These are phyloP conservation scores for Fusarium oxysporum DNA, from an alignment of 2,329 filamentous ascomycete genomes.

Conservation along the genomic window DNA sequence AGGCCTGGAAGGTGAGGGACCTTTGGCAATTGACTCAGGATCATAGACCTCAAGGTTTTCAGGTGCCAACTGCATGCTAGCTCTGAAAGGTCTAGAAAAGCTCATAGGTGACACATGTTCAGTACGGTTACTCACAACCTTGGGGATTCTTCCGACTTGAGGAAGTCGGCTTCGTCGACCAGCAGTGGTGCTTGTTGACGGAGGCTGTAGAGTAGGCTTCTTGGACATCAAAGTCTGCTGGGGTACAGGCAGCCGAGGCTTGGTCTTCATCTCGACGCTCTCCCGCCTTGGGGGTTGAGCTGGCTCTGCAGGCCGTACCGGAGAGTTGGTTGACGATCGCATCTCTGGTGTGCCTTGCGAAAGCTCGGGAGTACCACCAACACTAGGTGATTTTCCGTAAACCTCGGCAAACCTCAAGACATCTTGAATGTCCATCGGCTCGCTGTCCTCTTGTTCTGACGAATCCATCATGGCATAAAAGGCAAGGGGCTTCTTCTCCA, in stretches of 20 bases:
- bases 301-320: constrained; percentile 13
- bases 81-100: constrained; percentile 84
- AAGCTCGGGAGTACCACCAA: constrained; percentile 27
- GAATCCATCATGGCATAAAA: constrained; percentile 73
- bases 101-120: constrained; percentile 78
- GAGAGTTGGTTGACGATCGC: constrained; percentile 19
- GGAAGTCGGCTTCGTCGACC: constrained; percentile 70
- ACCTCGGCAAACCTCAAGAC: constrained; percentile 63
- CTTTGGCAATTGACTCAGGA: constrained; percentile 59
- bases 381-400: constrained; percentile 43
- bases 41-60: constrained; percentile 47
- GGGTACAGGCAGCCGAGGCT: constrained; percentile 11
- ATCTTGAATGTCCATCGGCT: constrained; percentile 54
- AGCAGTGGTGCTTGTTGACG: constrained; percentile 7
- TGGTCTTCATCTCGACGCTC: constrained; percentile 7
- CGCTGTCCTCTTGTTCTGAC: constrained; percentile 65
- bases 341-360: constrained; percentile 28
- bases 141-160: constrained; percentile 87
- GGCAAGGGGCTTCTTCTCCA: constrained; percentile 64
- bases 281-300: background rate
- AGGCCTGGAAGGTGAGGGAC: constrained; percentile 58
- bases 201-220: constrained; percentile 4
- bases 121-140: constrained; percentile 77
- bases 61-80: constrained; percentile 57
- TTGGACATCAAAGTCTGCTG: constrained; percentile 11